phyloP scores from a whole-genome alignment of 106 monocot genomes.

The Dendrobium officinale region DNA sequence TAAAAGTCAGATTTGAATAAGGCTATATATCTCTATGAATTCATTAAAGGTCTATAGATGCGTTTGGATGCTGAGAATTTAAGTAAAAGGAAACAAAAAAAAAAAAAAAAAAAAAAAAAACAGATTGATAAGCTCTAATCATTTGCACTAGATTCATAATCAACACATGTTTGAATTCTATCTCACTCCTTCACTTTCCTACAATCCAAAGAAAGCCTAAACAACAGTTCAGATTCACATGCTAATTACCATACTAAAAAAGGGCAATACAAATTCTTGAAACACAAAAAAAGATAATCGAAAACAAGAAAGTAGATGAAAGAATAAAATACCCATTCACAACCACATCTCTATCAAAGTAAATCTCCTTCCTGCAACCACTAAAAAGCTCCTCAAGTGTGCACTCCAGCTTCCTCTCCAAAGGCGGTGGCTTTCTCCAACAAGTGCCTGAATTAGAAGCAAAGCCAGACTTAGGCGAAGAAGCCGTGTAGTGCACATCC shows the following conservation, averaged over 20 bases:
- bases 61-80: too few species aligned
- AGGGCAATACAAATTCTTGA: neutral
- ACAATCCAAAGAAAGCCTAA: neutral
- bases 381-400: conserved; percentile 69
- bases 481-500: neutral
- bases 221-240: neutral
- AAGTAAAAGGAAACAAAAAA: too few species aligned
- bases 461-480: conserved; percentile 1
- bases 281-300: neutral
- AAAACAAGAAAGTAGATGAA: neutral
- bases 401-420: conserved; percentile 68
- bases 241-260: neutral
- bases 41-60: too few species aligned
- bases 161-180: neutral
- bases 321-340: conserved; percentile 8
- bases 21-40: too few species aligned
- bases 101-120: too few species aligned
- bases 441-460: neutral
- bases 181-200: too few species aligned
- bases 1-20: too few species aligned
- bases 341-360: conserved; percentile 37
- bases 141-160: too few species aligned
- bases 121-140: too few species aligned
- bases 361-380: conserved; percentile 60
- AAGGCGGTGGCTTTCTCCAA: conserved; percentile 33